A percentile compares a stretch with the other conserved stretches of the same genome.
phyloP scores from a whole-genome alignment of 2,329 filamentous ascomycete species.

The Aureobasidium sp. region DNA sequence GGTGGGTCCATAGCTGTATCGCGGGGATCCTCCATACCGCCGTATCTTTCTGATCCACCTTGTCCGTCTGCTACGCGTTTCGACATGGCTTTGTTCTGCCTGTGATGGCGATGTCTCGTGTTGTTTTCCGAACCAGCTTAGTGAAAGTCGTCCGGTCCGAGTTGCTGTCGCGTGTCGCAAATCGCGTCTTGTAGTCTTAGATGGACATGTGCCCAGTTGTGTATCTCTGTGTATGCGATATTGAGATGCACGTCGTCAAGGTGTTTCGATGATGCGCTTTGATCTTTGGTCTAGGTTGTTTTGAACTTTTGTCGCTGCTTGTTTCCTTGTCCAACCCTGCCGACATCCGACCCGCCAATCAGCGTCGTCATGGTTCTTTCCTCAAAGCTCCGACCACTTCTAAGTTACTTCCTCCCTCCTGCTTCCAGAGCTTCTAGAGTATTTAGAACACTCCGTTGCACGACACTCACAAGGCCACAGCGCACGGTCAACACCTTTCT shows the following conservation, averaged over 20 bases:
- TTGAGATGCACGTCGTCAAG: neutral
- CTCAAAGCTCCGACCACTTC: neutral
- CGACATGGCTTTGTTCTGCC: slow-evolving; percentile 15
- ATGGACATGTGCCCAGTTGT: neutral
- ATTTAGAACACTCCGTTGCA: neutral
- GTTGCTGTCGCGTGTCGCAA: neutral
- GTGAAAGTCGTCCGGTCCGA: neutral
- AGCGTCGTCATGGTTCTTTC: neutral
- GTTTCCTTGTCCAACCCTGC: neutral
- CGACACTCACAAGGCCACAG: too few species aligned
- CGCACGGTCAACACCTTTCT: too few species aligned
- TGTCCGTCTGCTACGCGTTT: slow-evolving; percentile 19
- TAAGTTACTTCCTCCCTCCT: neutral
- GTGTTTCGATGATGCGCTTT: neutral
- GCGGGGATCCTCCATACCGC: slow-evolving; percentile 6
- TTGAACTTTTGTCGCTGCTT: slow-evolving; percentile 10
- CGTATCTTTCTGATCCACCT: slow-evolving; percentile 17
- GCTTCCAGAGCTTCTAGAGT: neutral
- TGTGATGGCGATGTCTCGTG: neutral
- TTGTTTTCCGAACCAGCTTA: neutral
- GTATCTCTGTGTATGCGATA: neutral
- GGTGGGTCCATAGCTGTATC: slow-evolving; percentile 17
- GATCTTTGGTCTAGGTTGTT: neutral
- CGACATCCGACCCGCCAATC: slow-evolving; percentile 3
- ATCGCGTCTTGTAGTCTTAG: neutral